A percentile compares a stretch with the other conserved stretches of the same genome.
phyloP scores from a whole-genome alignment of 176 grass and related monocot species.

The Zoysia pacifica region DNA sequence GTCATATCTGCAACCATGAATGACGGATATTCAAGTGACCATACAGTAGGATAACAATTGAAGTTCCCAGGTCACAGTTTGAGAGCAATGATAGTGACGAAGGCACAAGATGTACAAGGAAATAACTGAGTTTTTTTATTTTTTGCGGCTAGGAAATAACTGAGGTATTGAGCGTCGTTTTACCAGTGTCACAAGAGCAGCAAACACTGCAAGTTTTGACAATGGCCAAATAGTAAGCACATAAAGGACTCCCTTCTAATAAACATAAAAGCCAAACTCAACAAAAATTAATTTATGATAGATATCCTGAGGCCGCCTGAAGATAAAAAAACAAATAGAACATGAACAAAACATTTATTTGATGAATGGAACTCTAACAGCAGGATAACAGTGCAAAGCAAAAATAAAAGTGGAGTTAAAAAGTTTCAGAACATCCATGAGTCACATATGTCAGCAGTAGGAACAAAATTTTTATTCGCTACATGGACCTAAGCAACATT shows the following conservation, averaged over 20 bases:
- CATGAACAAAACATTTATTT: neutral
- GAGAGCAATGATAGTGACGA: conserved; percentile 7
- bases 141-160: neutral
- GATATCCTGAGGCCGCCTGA: neutral
- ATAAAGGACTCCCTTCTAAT: neutral
- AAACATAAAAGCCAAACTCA: neutral
- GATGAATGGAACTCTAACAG: conserved; percentile 3
- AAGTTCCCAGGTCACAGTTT: neutral
- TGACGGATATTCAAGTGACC: conserved; percentile 7
- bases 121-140: neutral
- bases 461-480: conserved; percentile 29
- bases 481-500: conserved; percentile 22
- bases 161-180: neutral
- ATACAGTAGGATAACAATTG: neutral
- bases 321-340: conserved; percentile 7
- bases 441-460: neutral
- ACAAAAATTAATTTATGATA: neutral
- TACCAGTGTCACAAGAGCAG: conserved; percentile 12
- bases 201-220: conserved; percentile 10
- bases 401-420: conserved; percentile 11
- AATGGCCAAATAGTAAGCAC: neutral
- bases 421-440: conserved; percentile 1
- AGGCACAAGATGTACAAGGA: neutral
- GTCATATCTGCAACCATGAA: conserved; percentile 71
- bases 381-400: conserved; percentile 18